Evolutionary conservation across 768 basidiomycete genomes (phyloP).

Genomic region (Candolleomyces efflorescens): DNA sequence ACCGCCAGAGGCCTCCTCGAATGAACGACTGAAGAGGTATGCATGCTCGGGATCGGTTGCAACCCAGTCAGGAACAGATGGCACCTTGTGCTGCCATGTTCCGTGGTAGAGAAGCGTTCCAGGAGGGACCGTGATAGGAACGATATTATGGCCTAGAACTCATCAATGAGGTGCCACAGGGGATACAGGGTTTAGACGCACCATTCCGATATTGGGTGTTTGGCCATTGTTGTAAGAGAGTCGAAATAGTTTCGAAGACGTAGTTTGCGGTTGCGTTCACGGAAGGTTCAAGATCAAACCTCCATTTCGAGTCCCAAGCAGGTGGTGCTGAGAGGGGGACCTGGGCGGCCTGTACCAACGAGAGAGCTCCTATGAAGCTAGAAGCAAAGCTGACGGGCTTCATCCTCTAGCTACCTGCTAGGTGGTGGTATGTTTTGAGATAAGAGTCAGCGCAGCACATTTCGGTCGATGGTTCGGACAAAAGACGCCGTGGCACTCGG

Average conservation of each 20-base stretch:
- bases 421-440: no score
- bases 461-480: no score
- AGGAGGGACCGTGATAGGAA: slow-evolving; percentile 4
- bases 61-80: slow-evolving; percentile 31
- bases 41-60: slow-evolving; percentile 38
- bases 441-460: no score
- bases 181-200: slow-evolving; percentile 1
- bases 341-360: no score
- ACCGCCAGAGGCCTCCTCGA: slow-evolving; percentile 19
- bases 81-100: slow-evolving; percentile 8
- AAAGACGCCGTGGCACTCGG: no score
- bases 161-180: no score
- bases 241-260: slow-evolving; percentile 29
- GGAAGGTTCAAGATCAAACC: slow-evolving; percentile 7
- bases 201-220: slow-evolving; percentile 34
- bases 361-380: no score
- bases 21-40: slow-evolving; percentile 30
- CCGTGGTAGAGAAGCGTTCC: slow-evolving; percentile 7
- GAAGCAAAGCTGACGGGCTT: no score
- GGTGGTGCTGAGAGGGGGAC: not conserved
- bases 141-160: slow-evolving; percentile 4
- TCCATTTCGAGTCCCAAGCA: slow-evolving; percentile 1
- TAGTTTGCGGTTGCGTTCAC: slow-evolving; percentile 24
- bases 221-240: slow-evolving; percentile 34
- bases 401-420: no score